Conservation (phyloP, 345 rosid genomes). For the Cochlearia excelsa region DNA sequence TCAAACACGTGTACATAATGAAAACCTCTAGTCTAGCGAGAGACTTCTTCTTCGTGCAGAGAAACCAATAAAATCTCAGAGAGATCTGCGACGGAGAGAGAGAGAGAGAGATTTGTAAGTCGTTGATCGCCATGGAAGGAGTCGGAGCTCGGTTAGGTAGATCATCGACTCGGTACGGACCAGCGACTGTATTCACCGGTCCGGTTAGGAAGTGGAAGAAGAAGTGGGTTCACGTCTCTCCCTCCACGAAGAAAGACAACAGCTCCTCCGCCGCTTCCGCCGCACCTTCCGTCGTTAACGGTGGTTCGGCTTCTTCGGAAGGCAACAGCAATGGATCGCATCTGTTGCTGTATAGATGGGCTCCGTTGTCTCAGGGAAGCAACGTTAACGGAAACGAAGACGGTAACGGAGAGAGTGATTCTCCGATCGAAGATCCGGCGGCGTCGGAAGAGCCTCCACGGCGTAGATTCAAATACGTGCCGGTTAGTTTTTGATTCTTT, state of each 20-base stretch:
- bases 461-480: constrained; percentile 84
- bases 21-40: too few relatives aligned
- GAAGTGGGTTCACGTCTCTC: constrained; percentile 85
- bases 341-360: constrained; percentile 82
- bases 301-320: constrained; percentile 39
- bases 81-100: too few relatives aligned
- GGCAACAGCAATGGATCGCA: constrained; percentile 65
- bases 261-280: constrained; percentile 23
- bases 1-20: too few relatives aligned
- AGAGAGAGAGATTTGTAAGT: too few relatives aligned
- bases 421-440: constrained; percentile 37
- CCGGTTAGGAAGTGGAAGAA: constrained; percentile 98
- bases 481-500: constrained; percentile 47
- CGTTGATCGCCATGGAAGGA: constrained; percentile 88
- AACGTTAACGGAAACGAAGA: constrained; percentile 28
- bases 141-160: constrained; percentile 96
- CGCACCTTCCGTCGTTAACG: constrained; percentile 30
- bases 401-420: constrained; percentile 39
- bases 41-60: too few relatives aligned
- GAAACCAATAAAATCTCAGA: too few relatives aligned
- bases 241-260: constrained; percentile 41
- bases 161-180: constrained; percentile 95
- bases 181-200: constrained; percentile 89
- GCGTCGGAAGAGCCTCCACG: constrained; percentile 61
- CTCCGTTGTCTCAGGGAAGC: constrained; percentile 57